A percentile compares a stretch with the other conserved stretches of the same genome.
These are phyloP conservation scores for Scedosporium aurantiacum DNA, from an alignment of 2,329 filamentous ascomycete genomes.

Conservation along the genomic window DNA sequence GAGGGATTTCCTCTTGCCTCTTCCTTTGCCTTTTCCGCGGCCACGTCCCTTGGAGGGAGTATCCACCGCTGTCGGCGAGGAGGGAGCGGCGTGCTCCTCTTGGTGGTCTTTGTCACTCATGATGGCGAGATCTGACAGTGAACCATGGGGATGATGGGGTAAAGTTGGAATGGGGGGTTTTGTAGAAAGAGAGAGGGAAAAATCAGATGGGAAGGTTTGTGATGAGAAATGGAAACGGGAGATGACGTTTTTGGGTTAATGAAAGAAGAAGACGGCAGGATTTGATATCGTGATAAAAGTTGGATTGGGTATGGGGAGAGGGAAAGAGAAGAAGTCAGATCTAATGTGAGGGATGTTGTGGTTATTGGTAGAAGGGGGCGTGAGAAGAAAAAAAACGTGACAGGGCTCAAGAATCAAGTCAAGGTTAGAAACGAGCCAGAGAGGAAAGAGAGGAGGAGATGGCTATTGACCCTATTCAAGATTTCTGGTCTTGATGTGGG, in stretches of 20 bases:
- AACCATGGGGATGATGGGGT: conserved; percentile 1
- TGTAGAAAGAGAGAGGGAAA: not conserved
- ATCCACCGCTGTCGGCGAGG: conserved; percentile 10
- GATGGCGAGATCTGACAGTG: conserved; percentile 25
- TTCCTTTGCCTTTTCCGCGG: conserved; percentile 13
- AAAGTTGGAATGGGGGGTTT: not conserved
- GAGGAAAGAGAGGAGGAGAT: not conserved
- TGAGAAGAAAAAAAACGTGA: not conserved
- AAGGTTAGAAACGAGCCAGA: not conserved
- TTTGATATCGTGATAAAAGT: not conserved
- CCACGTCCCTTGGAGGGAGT: conserved; percentile 12
- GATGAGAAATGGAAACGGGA: not conserved
- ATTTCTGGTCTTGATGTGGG: not conserved
- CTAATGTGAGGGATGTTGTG: not conserved
- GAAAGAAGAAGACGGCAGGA: not conserved
- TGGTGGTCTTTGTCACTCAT: conserved; percentile 25
- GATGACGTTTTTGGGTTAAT: not conserved
- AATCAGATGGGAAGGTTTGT: not conserved
- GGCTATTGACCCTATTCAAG: not conserved
- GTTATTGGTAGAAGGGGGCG: not conserved
- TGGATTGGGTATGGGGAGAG: not conserved
- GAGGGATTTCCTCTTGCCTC: conserved; percentile 11
- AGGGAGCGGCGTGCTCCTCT: conserved; percentile 12
- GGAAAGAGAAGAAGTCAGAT: not conserved
- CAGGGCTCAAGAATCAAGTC: not conserved